Evolutionary conservation across 257 asterid species (phyloP).

Genomic region (Pogostemon cablin): DNA sequence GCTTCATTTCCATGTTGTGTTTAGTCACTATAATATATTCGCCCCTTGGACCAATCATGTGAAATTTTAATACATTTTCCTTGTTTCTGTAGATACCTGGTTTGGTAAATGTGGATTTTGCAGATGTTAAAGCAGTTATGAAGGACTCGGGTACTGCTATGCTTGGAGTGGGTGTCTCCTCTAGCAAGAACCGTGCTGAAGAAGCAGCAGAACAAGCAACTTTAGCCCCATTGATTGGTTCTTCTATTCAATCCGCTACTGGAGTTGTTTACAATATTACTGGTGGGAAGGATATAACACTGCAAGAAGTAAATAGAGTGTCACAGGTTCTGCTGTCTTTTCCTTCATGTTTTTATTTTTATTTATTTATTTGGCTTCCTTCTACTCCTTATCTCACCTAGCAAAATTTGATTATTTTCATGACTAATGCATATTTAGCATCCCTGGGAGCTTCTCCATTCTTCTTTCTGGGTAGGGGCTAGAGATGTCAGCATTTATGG

Average conservation of each 20-base stretch:
- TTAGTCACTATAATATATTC: background rate
- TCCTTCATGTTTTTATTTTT: background rate
- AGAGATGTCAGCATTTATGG: too few species aligned
- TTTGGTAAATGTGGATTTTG: slow-evolving; percentile 96
- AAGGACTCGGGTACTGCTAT: slow-evolving; percentile 99
- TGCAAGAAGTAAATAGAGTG: slow-evolving; percentile 95
- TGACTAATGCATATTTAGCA: background rate
- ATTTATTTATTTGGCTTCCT: background rate
- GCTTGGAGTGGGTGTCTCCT: slow-evolving; percentile 98
- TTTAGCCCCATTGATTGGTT: slow-evolving; percentile 90
- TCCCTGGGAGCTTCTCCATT: background rate
- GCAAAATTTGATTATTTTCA: background rate
- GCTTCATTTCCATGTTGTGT: slow-evolving; percentile 1
- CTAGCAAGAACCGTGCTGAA: slow-evolving; percentile 98
- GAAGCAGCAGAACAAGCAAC: slow-evolving; percentile 99
- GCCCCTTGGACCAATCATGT: background rate
- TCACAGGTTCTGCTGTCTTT: slow-evolving; percentile 68
- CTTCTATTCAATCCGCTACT: slow-evolving; percentile 97
- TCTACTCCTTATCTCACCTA: background rate
- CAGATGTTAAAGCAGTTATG: slow-evolving; percentile 99
- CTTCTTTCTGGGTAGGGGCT: background rate
- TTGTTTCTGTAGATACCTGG: slow-evolving; percentile 83
- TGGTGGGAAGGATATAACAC: slow-evolving; percentile 95
- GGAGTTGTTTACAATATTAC: slow-evolving; percentile 97
- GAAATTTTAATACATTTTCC: slow-evolving; percentile 25